Evolutionary conservation across 2,329 filamentous ascomycete species (phyloP), one percentile per base, ranked within the genome.

Genomic region (Fusarium brevicatenulatum): DNA sequence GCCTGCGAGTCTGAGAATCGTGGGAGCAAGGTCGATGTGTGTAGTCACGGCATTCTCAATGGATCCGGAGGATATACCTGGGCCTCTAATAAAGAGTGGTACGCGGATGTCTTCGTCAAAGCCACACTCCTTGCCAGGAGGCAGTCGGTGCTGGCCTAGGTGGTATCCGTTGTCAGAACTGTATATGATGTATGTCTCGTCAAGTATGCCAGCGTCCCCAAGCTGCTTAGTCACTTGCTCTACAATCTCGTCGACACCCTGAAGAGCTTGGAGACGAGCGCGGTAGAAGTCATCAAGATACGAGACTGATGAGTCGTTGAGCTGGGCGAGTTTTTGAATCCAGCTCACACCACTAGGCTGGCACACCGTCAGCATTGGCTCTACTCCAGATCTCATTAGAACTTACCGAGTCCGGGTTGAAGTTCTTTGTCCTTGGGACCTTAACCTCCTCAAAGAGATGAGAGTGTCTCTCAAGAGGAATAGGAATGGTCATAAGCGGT

Each of bases 1-100:
- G 1, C 85, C 83, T 1, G 82, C 84, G 3, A 82, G 67, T 25
- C 83, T 79, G 40, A 91, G 82, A 15, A 92, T 78, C 0, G 90
- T 92, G 0, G 91, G 90, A 1, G 88, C 89, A 4, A 92, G 80
- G 72, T 92, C 91, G 7, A 90, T 87, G 73, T 92, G 91, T 0
- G 89, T 88, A 0, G 88, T 91, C 4, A 88, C 85, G 5, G 83
- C 81, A 15, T 85, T 80, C 23, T 83, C 82, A 2, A 78, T 78
- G 9, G 76, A 63, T 0, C 82, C 82, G 23, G 82, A 75, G 0
- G 85, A 79, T 4, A 91, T 78, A 0, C 86, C 85, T 0, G 89
- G 89, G 0, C 89, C 89, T 7, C 89, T 83, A 32, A 91, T 82
- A 37, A 88, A 83, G 9, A 91, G 77, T 0, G 89, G 89, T 2